These are phyloP conservation scores for Apiospora pterosperma DNA, from an alignment of 2,329 filamentous ascomycete genomes.

Conservation along the genomic window DNA sequence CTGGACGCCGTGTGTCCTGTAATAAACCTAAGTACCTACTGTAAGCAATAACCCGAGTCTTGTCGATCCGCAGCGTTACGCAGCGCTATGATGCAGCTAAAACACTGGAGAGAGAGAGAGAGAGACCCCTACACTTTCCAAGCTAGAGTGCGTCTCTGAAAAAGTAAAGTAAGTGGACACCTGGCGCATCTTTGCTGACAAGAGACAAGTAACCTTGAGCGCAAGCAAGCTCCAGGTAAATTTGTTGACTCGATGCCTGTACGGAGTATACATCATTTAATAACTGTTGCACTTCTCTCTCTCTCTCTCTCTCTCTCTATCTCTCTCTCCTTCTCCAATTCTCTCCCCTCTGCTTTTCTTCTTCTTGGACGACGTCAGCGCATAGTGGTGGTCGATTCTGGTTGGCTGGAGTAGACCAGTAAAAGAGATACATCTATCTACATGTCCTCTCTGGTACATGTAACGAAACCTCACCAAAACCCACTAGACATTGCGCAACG, in stretches of 20 bases:
- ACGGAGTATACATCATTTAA: background rate
- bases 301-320: background rate
- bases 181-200: constrained; percentile 9
- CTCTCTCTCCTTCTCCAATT: background rate
- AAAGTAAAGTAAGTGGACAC: constrained; percentile 6
- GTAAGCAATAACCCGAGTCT: too few species aligned
- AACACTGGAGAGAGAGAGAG: background rate
- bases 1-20: background rate
- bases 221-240: background rate
- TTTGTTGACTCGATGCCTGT: background rate
- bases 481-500: background rate
- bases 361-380: background rate
- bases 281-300: background rate
- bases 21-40: too few species aligned
- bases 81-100: constrained; percentile 1
- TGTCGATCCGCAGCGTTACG: background rate
- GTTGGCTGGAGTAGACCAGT: background rate
- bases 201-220: background rate
- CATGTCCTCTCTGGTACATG: background rate
- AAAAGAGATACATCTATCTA: background rate
- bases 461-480: background rate
- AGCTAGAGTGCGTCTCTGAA: background rate
- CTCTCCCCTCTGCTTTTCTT: too few species aligned
- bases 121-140: background rate
- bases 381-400: background rate